These are phyloP conservation scores for Protomyces macrosporus DNA, from an alignment of 1,139 yeast genomes.

Conservation along the genomic window DNA sequence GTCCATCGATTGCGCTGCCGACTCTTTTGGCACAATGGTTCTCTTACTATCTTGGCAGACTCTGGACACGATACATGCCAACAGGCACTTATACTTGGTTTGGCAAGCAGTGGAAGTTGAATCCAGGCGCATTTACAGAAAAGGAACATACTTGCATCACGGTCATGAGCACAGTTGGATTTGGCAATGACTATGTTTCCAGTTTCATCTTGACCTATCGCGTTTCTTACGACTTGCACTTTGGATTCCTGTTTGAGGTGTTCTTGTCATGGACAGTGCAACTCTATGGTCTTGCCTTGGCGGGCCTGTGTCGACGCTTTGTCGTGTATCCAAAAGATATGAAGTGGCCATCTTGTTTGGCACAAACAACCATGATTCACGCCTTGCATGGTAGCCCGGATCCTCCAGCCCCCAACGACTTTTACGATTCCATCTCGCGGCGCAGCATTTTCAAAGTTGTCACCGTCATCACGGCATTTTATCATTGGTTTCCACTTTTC, in stretches of 20 bases:
- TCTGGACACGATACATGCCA: constrained; percentile 46
- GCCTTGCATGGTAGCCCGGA: constrained; percentile 37
- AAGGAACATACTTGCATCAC: constrained; percentile 66
- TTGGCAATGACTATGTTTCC: constrained; percentile 55
- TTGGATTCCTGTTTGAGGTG: constrained; percentile 50
- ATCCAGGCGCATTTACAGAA: constrained; percentile 60
- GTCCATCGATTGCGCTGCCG: constrained; percentile 51
- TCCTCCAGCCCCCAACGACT: constrained; percentile 49
- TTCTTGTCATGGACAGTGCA: constrained; percentile 48
- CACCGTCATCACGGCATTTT: too few relatives aligned
- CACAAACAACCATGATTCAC: constrained; percentile 2
- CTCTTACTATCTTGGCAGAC: constrained; percentile 42
- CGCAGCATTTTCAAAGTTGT: too few relatives aligned
- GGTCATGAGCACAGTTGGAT: constrained; percentile 56
- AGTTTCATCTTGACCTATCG: constrained; percentile 56
- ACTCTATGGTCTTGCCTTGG: constrained; percentile 59
- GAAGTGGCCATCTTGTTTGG: constrained; percentile 52
- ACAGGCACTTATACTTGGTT: constrained; percentile 45
- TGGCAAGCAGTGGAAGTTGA: constrained; percentile 44
- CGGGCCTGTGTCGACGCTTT: constrained; percentile 54
- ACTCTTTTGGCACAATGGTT: constrained; percentile 53
- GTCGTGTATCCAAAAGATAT: constrained; percentile 58
- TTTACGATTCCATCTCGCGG: constrained; percentile 44
- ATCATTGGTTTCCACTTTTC: constrained; percentile 52
- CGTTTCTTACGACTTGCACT: constrained; percentile 47